Base-by-base conservation (phyloP, 2,329 filamentous ascomycete species). In the Neonectria sp. region DNA sequence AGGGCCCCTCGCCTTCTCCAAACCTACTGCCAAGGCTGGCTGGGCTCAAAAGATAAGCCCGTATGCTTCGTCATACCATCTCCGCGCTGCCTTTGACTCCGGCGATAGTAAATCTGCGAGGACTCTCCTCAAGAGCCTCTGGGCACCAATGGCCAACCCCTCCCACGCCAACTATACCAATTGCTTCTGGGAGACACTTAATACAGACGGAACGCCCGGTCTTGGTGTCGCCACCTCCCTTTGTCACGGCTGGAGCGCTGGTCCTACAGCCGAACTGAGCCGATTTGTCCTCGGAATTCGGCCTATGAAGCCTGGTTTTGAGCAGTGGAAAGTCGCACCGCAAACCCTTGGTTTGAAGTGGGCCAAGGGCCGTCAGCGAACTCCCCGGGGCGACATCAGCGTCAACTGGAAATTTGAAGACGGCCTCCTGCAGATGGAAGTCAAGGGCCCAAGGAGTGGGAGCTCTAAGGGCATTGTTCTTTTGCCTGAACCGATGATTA, bases 181-280 rank as follows among this genome's bases (percentile, higher is more conserved):
- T 24, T 68, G 60, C 7, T 79, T 79, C 69, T 80, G 77, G 76
- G 78, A 80, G 66, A 76, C 75, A 0, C 60, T 79, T 11, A 56
- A 72, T 27, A 33, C 59, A 3, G 63, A 68, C 9, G 78, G 77
- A 1, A 59, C 40, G 6, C 76, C 77, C 1, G 77, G 73, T 2
- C 68, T 79, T 3, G 77, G 76, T 0, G 4, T 68, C 8, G 25
- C 35, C 1, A 81, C 79, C 2, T 78, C 75, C 21, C 63, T 81
- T 1, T 80, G 79, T 43, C 79, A 81, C 55, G 79, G 74, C 1
- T 81, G 79, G 79, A 69, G 73, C 1, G 71, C 79, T 0, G 79
- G 76, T 1, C 78, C 79, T 1, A 80, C 78, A 2, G 77, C 76
- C 40, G 78, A 80, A 40, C 63, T 80, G 27, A 77, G 68, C 52